Evolutionary conservation across 2,329 filamentous ascomycete species (phyloP).

Genomic region (Aspergillus hortae): DNA sequence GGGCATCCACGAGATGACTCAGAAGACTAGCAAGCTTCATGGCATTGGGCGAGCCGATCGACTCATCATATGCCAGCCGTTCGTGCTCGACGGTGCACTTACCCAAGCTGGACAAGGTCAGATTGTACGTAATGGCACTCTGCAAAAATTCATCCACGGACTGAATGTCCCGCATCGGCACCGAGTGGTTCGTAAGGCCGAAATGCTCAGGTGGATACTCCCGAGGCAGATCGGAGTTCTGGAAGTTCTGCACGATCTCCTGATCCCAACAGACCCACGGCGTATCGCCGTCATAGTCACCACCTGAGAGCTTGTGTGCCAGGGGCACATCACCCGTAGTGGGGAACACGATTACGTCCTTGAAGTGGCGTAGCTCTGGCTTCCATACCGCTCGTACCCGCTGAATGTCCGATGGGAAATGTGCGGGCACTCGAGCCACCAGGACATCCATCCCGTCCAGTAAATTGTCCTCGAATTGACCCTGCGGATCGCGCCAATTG

Average conservation of each 20-base stretch:
- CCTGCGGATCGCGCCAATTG: slow-evolving; percentile 36
- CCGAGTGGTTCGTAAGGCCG: slow-evolving; percentile 45
- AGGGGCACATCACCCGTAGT: slow-evolving; percentile 50
- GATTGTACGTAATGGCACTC: slow-evolving; percentile 47
- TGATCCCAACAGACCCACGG: slow-evolving; percentile 61
- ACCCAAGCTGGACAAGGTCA: slow-evolving; percentile 48
- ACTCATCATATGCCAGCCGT: slow-evolving; percentile 52
- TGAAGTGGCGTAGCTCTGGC: slow-evolving; percentile 50
- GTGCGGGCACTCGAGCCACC: slow-evolving; percentile 56
- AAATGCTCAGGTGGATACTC: slow-evolving; percentile 40
- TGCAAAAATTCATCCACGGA: slow-evolving; percentile 39
- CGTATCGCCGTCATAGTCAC: slow-evolving; percentile 63
- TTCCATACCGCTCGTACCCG: slow-evolving; percentile 49
- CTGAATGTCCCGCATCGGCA: slow-evolving; percentile 40
- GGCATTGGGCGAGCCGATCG: slow-evolving; percentile 31
- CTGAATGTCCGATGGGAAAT: slow-evolving; percentile 59
- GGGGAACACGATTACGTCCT: slow-evolving; percentile 58
- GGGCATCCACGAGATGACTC: slow-evolving; percentile 45
- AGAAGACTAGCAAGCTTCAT: slow-evolving; percentile 40
- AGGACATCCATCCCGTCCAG: slow-evolving; percentile 51
- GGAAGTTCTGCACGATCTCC: slow-evolving; percentile 49
- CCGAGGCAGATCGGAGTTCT: slow-evolving; percentile 48
- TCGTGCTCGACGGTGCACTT: slow-evolving; percentile 50
- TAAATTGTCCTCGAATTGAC: slow-evolving; percentile 39
- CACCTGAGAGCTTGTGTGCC: slow-evolving; percentile 59